Evolutionary conservation across 2,329 filamentous ascomycete genomes (phyloP).

Genomic region (Aspergillus unguis): DNA sequence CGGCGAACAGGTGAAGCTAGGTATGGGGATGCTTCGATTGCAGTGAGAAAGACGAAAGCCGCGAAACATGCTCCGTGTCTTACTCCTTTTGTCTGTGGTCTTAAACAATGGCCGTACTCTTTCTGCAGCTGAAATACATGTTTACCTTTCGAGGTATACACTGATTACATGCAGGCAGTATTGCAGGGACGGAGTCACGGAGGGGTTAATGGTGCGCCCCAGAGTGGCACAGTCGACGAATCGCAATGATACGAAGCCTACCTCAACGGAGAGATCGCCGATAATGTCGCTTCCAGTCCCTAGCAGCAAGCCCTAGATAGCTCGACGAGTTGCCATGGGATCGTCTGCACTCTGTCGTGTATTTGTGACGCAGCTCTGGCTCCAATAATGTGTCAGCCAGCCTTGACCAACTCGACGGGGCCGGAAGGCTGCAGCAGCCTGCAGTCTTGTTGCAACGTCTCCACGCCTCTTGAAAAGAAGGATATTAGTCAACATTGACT

Average conservation of each 20-base stretch:
- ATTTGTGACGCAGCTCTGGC: not conserved
- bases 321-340: not conserved
- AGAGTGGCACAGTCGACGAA: constrained; percentile 19
- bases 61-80: constrained; percentile 1
- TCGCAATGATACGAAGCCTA: constrained; percentile 13
- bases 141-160: constrained; percentile 5
- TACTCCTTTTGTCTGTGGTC: not conserved
- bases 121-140: constrained; percentile 11
- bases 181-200: constrained; percentile 13
- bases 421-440: not conserved
- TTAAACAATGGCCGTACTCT: not conserved
- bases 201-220: constrained; percentile 20
- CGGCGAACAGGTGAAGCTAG: constrained; percentile 15
- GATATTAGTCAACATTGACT: not conserved
- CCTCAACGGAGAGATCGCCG: constrained; percentile 2
- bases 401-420: not conserved
- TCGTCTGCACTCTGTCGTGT: not conserved
- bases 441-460: not conserved
- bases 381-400: not conserved
- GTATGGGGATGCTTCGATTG: constrained; percentile 5
- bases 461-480: not conserved
- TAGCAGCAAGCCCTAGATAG: not conserved
- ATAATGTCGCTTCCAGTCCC: not conserved
- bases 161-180: constrained; percentile 16
- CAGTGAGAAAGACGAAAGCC: constrained; percentile 7